A percentile compares a stretch with the other conserved stretches of the same genome.
Evolutionary conservation across 2,329 filamentous ascomycete species (phyloP).

Genomic region (Stagonosporopsis vannaccii): DNA sequence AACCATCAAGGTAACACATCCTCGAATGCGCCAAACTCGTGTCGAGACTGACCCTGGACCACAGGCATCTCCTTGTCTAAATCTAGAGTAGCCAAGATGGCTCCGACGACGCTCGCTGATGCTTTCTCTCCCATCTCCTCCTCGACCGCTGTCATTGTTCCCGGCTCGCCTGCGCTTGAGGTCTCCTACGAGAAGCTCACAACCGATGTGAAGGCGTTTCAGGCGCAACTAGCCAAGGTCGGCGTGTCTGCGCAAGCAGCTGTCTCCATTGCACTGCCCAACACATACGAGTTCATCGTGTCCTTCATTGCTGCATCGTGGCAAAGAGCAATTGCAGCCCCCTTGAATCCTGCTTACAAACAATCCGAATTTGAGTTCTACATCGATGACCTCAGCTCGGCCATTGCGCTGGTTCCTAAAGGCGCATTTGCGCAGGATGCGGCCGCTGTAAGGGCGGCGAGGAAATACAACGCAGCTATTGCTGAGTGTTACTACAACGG

Average conservation of each 20-base stretch:
- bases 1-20: not conserved
- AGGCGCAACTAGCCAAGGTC: constrained; percentile 77
- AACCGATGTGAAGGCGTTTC: constrained; percentile 72
- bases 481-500: constrained; percentile 85
- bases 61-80: constrained; percentile 7
- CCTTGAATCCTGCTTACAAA: constrained; percentile 88
- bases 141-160: constrained; percentile 74
- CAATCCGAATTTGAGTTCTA: constrained; percentile 92
- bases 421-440: constrained; percentile 72
- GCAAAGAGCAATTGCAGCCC: constrained; percentile 83
- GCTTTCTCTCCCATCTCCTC: constrained; percentile 62
- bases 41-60: constrained; percentile 5
- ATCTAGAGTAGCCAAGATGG: constrained; percentile 48
- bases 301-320: constrained; percentile 86
- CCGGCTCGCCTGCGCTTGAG: constrained; percentile 69
- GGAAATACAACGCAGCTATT: constrained; percentile 82
- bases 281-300: constrained; percentile 88
- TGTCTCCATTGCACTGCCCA: constrained; percentile 83
- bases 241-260: constrained; percentile 73
- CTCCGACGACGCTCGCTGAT: constrained; percentile 65
- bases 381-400: constrained; percentile 84
- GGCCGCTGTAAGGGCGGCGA: constrained; percentile 77
- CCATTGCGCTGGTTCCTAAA: constrained; percentile 76
- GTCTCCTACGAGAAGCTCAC: constrained; percentile 74
- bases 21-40: constrained; percentile 1